Evolutionary conservation across 2,329 filamentous ascomycete species (phyloP), one percentile per base, ranked within the genome.

Genomic region (Venturia aucupariae): DNA sequence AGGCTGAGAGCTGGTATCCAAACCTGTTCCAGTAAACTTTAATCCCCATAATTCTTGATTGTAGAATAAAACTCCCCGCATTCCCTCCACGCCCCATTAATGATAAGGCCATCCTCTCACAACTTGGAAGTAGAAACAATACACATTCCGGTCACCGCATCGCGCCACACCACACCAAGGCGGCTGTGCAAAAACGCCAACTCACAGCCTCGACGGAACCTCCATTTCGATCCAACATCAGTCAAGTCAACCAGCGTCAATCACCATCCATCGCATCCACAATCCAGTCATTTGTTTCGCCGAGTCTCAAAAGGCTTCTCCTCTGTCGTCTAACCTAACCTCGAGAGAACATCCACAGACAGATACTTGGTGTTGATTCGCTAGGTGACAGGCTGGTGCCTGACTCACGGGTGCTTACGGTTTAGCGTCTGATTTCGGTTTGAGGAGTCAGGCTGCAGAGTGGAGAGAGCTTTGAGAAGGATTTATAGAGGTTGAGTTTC

Each of bases 381-480:
- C 51, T 35, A 57, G 51, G 51, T 57, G 35, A 7, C 51, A 35
- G 27, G 27, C 51, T 57, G 51, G 51, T 57, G 51, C 51, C 51
- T 57, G 27, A 57, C 30, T 35, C 27, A 57, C 51, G 30, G 35
- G 27, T 22, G 51, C 19, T 57, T 57, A 22, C 19, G 51, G 51
- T 57, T 57, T 57, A 57, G 51, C 51, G 51, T 35, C 30, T 32
- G 51, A 11, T 17, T 15, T n/a, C n/a, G 51, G 6, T 17, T 15
- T n/a, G 51, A 57, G 51, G 51, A 57, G 51, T 57, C 51, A 57
- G 51, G 51, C 51, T 57, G 27, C 27, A 57, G 30, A 57, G 27
- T 15, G 35, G 30, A 57, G 27, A 19, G 27, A 3, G 17, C 24
- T 35, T n/a, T 24, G 30, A n/a, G 17, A 15, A 57, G 27, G 5